Conservation (phyloP, 768 basidiomycete species). For the Mrakia frigida region DNA sequence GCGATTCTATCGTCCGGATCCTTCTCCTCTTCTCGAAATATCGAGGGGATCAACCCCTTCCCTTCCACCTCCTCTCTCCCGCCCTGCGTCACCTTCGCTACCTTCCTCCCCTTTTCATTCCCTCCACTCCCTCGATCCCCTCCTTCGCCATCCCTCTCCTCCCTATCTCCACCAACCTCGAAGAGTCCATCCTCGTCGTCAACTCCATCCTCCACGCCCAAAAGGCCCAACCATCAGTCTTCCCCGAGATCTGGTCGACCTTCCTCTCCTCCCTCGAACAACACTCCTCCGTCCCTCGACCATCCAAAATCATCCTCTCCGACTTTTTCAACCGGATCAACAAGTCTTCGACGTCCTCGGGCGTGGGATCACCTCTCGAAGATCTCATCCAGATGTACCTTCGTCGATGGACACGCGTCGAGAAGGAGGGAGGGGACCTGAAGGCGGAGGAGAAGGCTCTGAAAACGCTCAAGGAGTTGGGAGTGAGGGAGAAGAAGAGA, state of each 20-base stretch:
- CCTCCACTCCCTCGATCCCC: background rate
- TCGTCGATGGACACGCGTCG: no score
- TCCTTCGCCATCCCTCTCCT: background rate
- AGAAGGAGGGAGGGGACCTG: no score
- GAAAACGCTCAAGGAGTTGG: background rate
- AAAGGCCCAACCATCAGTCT: background rate
- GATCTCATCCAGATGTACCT: no score
- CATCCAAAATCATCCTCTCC: background rate
- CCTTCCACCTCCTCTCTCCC: background rate
- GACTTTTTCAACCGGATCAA: background rate
- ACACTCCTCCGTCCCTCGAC: background rate
- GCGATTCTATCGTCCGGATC: background rate
- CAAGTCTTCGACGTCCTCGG: background rate
- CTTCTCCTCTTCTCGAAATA: background rate
- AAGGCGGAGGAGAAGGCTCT: background rate
- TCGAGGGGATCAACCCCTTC: background rate
- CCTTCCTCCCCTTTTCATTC: background rate
- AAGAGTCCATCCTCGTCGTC: background rate
- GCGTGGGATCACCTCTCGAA: no score
- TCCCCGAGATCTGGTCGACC: background rate
- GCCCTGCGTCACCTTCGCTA: background rate
- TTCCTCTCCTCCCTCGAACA: background rate
- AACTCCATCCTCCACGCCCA: background rate
- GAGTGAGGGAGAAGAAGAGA: background rate
- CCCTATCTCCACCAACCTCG: background rate